These are phyloP conservation scores for Penicillium ochrochloron DNA, from an alignment of 495 filamentous ascomycete genomes.

Conservation along the genomic window DNA sequence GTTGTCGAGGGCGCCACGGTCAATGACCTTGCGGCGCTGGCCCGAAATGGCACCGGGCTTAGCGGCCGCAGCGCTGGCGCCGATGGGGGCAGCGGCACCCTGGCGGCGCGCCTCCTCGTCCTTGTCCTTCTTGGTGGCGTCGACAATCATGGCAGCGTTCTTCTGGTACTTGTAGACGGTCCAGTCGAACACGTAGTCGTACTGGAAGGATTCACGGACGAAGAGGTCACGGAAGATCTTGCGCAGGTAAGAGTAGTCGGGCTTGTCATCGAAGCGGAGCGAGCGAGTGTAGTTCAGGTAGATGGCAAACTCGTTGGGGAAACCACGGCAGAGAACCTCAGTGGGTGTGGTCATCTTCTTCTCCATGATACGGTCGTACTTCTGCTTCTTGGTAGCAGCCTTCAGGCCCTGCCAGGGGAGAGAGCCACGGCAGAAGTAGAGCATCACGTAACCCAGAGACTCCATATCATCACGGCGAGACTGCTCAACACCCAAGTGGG, in stretches of 20 bases:
- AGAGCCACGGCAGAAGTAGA: conserved; percentile 99
- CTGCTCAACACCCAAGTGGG: conserved; percentile 97
- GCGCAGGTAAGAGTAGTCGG: conserved; percentile 98
- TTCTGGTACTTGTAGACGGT: conserved; percentile 99
- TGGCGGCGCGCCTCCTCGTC: conserved; percentile 69
- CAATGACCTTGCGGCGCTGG: conserved; percentile 83
- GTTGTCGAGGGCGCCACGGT: conserved; percentile 74
- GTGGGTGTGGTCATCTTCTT: conserved; percentile 99
- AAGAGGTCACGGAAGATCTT: conserved; percentile 99
- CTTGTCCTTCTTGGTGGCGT: conserved; percentile 74
- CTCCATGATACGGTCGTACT: conserved; percentile 99
- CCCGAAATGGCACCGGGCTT: conserved; percentile 75
- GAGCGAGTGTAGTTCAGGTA: conserved; percentile 99
- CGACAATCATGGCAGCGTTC: conserved; percentile 90
- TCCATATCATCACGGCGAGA: conserved; percentile 99
- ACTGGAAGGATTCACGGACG: conserved; percentile 99
- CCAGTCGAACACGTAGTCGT: conserved; percentile 99
- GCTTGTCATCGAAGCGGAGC: conserved; percentile 99
- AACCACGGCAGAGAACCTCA: conserved; percentile 97
- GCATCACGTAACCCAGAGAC: conserved; percentile 98
- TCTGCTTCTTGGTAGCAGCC: conserved; percentile 99
- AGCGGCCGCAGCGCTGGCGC: conserved; percentile 60
- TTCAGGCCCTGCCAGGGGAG: conserved; percentile 99
- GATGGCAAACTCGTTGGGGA: conserved; percentile 99
- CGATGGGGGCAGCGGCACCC: conserved; percentile 62